A percentile compares a stretch with the other conserved stretches of the same genome.
These are phyloP conservation scores for Phtheirospermum japonicum DNA, from an alignment of 257 asterid genomes.

Conservation along the genomic window DNA sequence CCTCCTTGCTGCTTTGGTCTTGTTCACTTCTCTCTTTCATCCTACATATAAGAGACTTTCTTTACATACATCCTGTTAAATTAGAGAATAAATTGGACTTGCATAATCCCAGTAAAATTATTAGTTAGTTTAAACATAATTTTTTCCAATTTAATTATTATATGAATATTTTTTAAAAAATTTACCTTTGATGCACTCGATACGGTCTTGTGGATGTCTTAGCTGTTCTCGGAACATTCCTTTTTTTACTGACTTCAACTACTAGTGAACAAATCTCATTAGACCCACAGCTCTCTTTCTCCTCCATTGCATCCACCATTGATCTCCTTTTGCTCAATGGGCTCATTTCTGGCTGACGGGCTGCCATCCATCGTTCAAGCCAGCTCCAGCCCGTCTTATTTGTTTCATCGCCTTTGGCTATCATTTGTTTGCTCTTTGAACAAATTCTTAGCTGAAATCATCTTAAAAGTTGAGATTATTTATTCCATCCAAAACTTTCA, in stretches of 20 bases:
- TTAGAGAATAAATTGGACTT: too few relatives aligned
- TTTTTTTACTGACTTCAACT: constrained; percentile 26
- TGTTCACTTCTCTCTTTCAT: constrained; percentile 36
- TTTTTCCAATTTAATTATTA: not conserved
- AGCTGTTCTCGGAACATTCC: constrained; percentile 32
- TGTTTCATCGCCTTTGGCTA: constrained; percentile 25
- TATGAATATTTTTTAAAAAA: not conserved
- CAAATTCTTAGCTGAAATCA: constrained; percentile 50
- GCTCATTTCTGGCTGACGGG: constrained; percentile 42
- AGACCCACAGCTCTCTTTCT: constrained; percentile 55
- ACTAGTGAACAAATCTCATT: constrained; percentile 42
- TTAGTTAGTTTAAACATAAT: too few relatives aligned
- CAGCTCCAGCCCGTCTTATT: constrained; percentile 48
- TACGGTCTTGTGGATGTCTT: constrained; percentile 2
- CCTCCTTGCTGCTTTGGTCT: constrained; percentile 35
- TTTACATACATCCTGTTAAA: constrained; percentile 27
- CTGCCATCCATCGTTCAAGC: constrained; percentile 70
- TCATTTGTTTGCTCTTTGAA: constrained; percentile 40
- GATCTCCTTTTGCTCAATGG: too few relatives aligned
- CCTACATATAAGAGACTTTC: constrained; percentile 27
- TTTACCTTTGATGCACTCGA: constrained; percentile 38
- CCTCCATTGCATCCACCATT: too few relatives aligned
- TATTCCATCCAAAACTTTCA: too few relatives aligned
- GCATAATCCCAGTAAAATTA: too few relatives aligned
- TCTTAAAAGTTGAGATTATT: too few relatives aligned